Evolutionary conservation across 345 rosid genomes (phyloP).

Genomic region (Fremontodendron californicum): DNA sequence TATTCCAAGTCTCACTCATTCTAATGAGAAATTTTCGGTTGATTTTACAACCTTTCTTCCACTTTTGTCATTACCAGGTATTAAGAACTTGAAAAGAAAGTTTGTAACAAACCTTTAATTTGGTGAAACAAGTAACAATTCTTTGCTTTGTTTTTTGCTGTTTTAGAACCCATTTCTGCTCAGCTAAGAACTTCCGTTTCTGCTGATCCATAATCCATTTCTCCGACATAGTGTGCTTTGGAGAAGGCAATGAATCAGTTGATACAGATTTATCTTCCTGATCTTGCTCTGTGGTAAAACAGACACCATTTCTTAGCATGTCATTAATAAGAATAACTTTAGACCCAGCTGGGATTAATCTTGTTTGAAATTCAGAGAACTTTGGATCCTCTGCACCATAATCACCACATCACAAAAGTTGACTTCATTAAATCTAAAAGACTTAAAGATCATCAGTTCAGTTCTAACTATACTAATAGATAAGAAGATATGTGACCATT

Average conservation of each 20-base stretch:
- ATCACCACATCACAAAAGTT: conserved; percentile 5
- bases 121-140: conserved; percentile 53
- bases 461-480: not conserved
- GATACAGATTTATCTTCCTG: conserved; percentile 47
- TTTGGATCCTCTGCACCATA: conserved; percentile 16
- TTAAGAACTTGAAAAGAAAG: conserved; percentile 12
- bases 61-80: conserved; percentile 6
- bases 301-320: conserved; percentile 23
- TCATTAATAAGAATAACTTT: conserved; percentile 20
- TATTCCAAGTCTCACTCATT: not conserved
- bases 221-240: conserved; percentile 75
- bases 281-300: conserved; percentile 42
- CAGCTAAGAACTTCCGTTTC: conserved; percentile 47
- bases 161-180: conserved; percentile 59
- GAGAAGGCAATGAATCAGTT: conserved; percentile 40
- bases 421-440: not conserved
- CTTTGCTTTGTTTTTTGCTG: conserved; percentile 62
- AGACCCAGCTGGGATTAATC: conserved; percentile 14
- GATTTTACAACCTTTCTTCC: not conserved
- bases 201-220: conserved; percentile 76
- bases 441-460: not conserved
- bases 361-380: conserved; percentile 22
- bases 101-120: conserved; percentile 57
- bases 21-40: not conserved
- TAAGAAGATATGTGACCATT: conserved; percentile 9